Percentiles rank a stretch among this genome's conserved stretches.
Evolutionary conservation across 495 filamentous ascomycete genomes (phyloP).

Genomic region (Penicillium simplicissimum): DNA sequence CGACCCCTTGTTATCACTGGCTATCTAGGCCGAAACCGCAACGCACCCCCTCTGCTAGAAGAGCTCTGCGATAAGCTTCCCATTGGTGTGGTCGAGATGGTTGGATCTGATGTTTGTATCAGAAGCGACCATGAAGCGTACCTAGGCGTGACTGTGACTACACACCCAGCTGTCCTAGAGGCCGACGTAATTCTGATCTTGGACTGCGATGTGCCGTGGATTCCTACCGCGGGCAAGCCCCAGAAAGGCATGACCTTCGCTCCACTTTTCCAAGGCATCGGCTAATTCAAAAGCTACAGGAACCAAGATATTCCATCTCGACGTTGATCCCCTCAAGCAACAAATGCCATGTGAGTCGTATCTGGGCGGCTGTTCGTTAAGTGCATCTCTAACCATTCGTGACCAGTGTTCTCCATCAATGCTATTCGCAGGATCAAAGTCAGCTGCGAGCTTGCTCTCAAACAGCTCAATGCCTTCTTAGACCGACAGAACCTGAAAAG

Average conservation of each 20-base stretch:
- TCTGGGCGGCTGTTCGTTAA: not conserved
- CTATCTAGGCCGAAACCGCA: constrained; percentile 72
- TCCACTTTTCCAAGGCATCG: not conserved
- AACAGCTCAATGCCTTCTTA: constrained; percentile 22
- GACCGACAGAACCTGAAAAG: constrained; percentile 11
- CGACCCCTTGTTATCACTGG: constrained; percentile 76
- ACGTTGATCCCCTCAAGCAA: constrained; percentile 79
- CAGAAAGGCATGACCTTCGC: constrained; percentile 40
- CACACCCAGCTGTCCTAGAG: constrained; percentile 30
- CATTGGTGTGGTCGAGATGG: constrained; percentile 78
- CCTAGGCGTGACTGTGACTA: constrained; percentile 69
- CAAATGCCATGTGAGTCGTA: constrained; percentile 60
- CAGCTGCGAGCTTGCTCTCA: constrained; percentile 21
- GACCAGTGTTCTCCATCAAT: constrained; percentile 62
- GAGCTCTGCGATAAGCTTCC: constrained; percentile 75
- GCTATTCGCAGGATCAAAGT: constrained; percentile 48
- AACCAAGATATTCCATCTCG: constrained; percentile 67
- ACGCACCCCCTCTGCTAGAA: constrained; percentile 64
- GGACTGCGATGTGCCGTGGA: constrained; percentile 78
- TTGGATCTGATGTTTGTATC: constrained; percentile 88
- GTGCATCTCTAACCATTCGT: not conserved
- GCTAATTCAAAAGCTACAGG: constrained; percentile 10
- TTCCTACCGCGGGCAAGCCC: constrained; percentile 55
- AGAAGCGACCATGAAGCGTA: constrained; percentile 70
- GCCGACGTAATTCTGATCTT: constrained; percentile 84